Evolutionary conservation across 2,329 filamentous ascomycete genomes (phyloP), one percentile per base, ranked within the genome.

Genomic region (Aspergillus novofumigatus): DNA sequence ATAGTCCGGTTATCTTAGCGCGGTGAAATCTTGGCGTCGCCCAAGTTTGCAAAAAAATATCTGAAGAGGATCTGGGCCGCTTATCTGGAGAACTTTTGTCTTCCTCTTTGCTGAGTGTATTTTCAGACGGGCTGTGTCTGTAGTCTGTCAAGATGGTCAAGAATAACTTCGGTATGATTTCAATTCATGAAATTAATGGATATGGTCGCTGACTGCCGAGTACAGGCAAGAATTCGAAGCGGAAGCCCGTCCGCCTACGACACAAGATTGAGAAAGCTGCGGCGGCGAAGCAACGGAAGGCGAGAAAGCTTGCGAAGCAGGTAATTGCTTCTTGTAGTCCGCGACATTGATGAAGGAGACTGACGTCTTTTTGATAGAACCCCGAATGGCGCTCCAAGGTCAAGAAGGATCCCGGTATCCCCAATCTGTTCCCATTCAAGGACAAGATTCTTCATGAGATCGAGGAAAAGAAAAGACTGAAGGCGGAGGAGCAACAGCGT

Each of bases 331-430:
- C 29, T 26, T 2, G 7, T 47, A 9, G n/a, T 51, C 23, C 54
- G 11, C 20, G 7, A 50, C n/a, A n/a, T n/a, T n/a, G n/a, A n/a
- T n/a, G n/a, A 20, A 26, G 29, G 3, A 17, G 48, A 55, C 60
- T 67, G n/a, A 64, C 53, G 9, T 21, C 25, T 35, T 51, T 56
- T 55, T 29, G 45, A 4, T 61, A 85, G 85, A 96, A 97, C 75
- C 93, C 94, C 35, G 86, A 96, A 90, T 97, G 94, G 92, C 86
- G 90, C 66, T 92, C 91, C 58, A 90, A 92, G 75, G 74, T 96
- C 65, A 97, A 97, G 85, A 99, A 97, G 80, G 94, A 99, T 69
- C 94, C 93, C 25, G 94, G 94, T 51, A 97, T 99, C 61, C 94
- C 94, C 44, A 99, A 97, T 72, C 79, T 97, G 38, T 99, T 97